Conservation (phyloP, 2,329 filamentous ascomycete species). For the Chalara sp. region DNA sequence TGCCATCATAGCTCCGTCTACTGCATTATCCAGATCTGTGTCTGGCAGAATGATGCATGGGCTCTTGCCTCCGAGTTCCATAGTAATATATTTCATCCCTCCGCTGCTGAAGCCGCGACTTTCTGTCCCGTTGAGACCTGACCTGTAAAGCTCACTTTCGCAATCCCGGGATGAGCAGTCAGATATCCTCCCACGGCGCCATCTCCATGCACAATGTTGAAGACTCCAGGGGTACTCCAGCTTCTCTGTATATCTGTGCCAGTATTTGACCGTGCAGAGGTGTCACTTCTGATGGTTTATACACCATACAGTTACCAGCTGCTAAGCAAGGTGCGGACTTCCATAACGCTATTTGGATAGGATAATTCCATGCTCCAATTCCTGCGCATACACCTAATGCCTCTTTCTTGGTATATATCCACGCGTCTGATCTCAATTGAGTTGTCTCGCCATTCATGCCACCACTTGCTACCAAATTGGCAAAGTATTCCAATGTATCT, state of each 20-base stretch:
- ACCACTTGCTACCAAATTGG: slow-evolving; percentile 68
- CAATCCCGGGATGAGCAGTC: slow-evolving; percentile 63
- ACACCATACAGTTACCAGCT: slow-evolving; percentile 84
- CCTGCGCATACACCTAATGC: slow-evolving; percentile 78
- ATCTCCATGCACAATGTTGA: slow-evolving; percentile 79
- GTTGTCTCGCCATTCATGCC: slow-evolving; percentile 76
- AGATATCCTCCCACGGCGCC: slow-evolving; percentile 72
- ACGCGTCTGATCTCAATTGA: slow-evolving; percentile 66
- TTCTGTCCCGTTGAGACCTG: slow-evolving; percentile 79
- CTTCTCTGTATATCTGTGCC: slow-evolving; percentile 70
- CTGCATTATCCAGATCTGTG: slow-evolving; percentile 71
- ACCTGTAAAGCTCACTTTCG: slow-evolving; percentile 86
- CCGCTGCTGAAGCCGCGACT: slow-evolving; percentile 69
- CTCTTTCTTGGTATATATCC: slow-evolving; percentile 77
- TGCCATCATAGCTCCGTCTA: slow-evolving; percentile 85
- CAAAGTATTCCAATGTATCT: slow-evolving; percentile 83
- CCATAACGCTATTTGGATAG: slow-evolving; percentile 85
- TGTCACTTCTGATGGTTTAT: slow-evolving; percentile 84
- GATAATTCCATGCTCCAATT: slow-evolving; percentile 90
- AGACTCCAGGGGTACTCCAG: slow-evolving; percentile 77
- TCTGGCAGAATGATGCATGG: slow-evolving; percentile 76
- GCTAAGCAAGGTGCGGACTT: slow-evolving; percentile 82
- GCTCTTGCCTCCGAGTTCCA: slow-evolving; percentile 87
- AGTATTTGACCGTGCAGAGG: slow-evolving; percentile 74
- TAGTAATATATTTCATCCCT: slow-evolving; percentile 84